These are phyloP conservation scores for Diddensiella transvaalensis DNA, from an alignment of 805 yeast genomes.

Conservation along the genomic window DNA sequence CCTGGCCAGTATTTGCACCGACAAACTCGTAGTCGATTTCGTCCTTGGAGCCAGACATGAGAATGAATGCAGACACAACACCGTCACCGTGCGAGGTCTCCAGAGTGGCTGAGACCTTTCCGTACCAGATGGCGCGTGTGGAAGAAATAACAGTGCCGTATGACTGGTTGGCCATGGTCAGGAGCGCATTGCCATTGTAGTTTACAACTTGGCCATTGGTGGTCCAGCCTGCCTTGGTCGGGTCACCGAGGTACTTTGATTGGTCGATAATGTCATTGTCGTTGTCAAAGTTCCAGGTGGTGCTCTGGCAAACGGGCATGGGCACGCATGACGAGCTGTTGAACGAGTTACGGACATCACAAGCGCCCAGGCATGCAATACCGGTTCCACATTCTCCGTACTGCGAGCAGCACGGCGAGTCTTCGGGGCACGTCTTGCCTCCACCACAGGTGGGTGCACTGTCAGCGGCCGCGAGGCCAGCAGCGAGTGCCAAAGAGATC, in stretches of 20 bases:
- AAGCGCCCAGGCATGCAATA: constrained; percentile 75
- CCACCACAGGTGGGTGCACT: constrained; percentile 45
- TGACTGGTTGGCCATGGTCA: constrained; percentile 79
- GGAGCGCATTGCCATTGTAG: constrained; percentile 51
- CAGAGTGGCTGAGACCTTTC: constrained; percentile 64
- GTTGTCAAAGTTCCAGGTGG: constrained; percentile 27
- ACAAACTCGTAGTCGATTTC: constrained; percentile 87
- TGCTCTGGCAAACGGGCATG: constrained; percentile 64
- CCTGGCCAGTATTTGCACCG: constrained; percentile 63
- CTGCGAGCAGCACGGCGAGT: constrained; percentile 80
- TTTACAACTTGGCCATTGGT: constrained; percentile 51
- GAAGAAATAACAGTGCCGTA: constrained; percentile 80
- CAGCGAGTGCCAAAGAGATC: background rate
- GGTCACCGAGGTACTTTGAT: constrained; percentile 66
- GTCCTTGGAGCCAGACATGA: constrained; percentile 81
- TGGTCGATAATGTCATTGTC: constrained; percentile 35
- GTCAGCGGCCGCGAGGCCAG: background rate
- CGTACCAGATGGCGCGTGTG: constrained; percentile 82
- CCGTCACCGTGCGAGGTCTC: constrained; percentile 75
- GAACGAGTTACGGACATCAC: constrained; percentile 72
- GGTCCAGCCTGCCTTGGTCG: constrained; percentile 64
- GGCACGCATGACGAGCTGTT: constrained; percentile 75
- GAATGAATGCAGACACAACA: constrained; percentile 78
- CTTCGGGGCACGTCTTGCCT: constrained; percentile 64
- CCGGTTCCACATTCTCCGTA: constrained; percentile 82